Evolutionary conservation across 352 stramenopile species (phyloP).

Genomic region (Pythium insidiosum): DNA sequence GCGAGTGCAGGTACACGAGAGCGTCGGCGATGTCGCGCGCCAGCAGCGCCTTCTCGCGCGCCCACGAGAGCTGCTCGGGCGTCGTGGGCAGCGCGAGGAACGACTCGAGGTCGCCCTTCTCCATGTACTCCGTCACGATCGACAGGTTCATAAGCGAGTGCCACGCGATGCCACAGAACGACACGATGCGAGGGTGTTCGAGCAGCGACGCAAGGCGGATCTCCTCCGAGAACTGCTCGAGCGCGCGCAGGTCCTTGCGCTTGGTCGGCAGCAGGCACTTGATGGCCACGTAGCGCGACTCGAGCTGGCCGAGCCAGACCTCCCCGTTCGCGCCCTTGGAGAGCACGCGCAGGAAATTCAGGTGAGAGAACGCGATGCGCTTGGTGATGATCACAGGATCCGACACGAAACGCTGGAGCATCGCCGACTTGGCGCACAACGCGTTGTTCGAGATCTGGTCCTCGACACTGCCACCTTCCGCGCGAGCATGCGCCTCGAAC

Average conservation of each 20-base stretch:
- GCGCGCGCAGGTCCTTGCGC: conserved; percentile 38
- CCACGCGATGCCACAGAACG: conserved; percentile 76
- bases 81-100: conserved; percentile 26
- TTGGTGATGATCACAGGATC: conserved; percentile 67
- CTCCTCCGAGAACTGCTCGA: conserved; percentile 79
- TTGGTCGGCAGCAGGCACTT: conserved; percentile 69
- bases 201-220: conserved; percentile 71
- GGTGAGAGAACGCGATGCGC: conserved; percentile 61
- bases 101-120: conserved; percentile 57
- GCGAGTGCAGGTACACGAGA: conserved; percentile 62
- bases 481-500: conserved; percentile 20
- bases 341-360: conserved; percentile 63
- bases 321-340: conserved; percentile 75
- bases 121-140: conserved; percentile 75
- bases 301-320: conserved; percentile 76
- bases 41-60: conserved; percentile 44
- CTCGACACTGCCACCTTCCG: conserved; percentile 21
- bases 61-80: conserved; percentile 39
- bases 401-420: conserved; percentile 51
- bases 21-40: conserved; percentile 61
- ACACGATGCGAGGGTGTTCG: conserved; percentile 74
- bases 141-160: conserved; percentile 68
- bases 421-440: conserved; percentile 42
- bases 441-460: conserved; percentile 58
- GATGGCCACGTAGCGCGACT: conserved; percentile 65